Base-by-base conservation (phyloP, 345 rosid genomes). In the Eucalyptus albens region DNA sequence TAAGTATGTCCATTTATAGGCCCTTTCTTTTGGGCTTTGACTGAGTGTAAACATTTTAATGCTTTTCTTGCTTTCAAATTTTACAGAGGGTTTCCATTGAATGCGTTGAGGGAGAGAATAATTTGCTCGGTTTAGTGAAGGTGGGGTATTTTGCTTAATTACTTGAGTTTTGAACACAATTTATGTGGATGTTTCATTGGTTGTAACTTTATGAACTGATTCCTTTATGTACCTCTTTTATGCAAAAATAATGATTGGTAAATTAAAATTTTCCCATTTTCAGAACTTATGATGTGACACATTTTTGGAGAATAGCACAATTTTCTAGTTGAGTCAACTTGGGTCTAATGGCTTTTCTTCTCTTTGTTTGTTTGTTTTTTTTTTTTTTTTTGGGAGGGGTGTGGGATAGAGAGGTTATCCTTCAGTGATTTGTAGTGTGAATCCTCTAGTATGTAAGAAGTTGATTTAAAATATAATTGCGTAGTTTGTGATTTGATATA, bases 41-140 rank as follows among this genome's bases (percentile, higher is more conserved):
- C 2, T 53, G 5, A 53, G 59, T 53, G 1, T 10, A 19, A 53
- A 53, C 59, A 53, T 53, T 53, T 5, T 53, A 21, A 53, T 53
- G 24, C 11, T 53, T 53, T 53, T 53, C 59, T 53, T 53, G 26
- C 59, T 53, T 53, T 53, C 0, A 53, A 1, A 53, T 53, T 53
- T 53, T 19, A 19, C 5, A 53, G 0, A 53, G 11, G 59, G 59
- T 0, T 53, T 89, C 94, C 90, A 90, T 89, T 83, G 97, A 97
- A 90, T 90, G 87, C 40, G 91, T 92, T 89, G 97, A 98, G 89
- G 94, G 95, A 86, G 22, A 53, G 26, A 98, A 93, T 92, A 99
- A 96, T 92, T 94, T 98, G 98, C 99, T 98, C 87, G 98, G 98
- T 91, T 94, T 96, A 29, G 97, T 98, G 82, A 98, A 98, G 98